Percentiles rank a stretch among this genome's conserved stretches.
Conservation (phyloP, 352 stramenopile species). For the Globisporangium viniferum region DNA sequence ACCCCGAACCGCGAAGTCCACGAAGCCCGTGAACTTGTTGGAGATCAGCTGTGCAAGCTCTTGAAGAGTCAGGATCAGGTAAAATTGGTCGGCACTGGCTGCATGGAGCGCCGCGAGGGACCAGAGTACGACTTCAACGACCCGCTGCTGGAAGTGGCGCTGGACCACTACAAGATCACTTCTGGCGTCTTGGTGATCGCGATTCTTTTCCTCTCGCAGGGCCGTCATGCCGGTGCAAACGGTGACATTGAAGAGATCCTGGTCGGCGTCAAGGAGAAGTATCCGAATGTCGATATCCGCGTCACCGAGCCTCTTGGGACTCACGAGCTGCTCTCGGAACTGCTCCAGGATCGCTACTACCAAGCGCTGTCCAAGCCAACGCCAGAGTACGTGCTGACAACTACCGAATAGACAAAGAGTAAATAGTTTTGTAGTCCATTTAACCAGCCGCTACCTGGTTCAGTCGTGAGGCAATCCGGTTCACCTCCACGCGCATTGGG, state of each 20-base stretch:
- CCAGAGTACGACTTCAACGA: constrained; percentile 80
- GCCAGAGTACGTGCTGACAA: constrained; percentile 24
- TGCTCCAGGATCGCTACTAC: constrained; percentile 66
- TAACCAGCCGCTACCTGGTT: background rate
- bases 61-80: constrained; percentile 38
- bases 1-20: constrained; percentile 73
- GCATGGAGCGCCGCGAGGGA: constrained; percentile 78
- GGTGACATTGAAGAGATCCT: constrained; percentile 82
- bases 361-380: constrained; percentile 22
- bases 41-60: constrained; percentile 40
- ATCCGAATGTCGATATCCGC: constrained; percentile 50
- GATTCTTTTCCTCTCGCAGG: constrained; percentile 77
- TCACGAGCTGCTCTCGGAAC: constrained; percentile 57
- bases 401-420: background rate
- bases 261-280: constrained; percentile 29
- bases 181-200: constrained; percentile 64
- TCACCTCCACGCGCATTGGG: constrained; percentile 50
- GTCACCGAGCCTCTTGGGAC: constrained; percentile 66
- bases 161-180: constrained; percentile 61
- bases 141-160: constrained; percentile 58
- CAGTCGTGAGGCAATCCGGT: constrained; percentile 48
- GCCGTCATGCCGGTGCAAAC: constrained; percentile 64
- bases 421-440: constrained; percentile 1
- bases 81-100: constrained; percentile 48
- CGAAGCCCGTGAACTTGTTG: constrained; percentile 56